Base-by-base conservation (phyloP, 768 basidiomycete genomes). In the Tremella yokohamensis region DNA sequence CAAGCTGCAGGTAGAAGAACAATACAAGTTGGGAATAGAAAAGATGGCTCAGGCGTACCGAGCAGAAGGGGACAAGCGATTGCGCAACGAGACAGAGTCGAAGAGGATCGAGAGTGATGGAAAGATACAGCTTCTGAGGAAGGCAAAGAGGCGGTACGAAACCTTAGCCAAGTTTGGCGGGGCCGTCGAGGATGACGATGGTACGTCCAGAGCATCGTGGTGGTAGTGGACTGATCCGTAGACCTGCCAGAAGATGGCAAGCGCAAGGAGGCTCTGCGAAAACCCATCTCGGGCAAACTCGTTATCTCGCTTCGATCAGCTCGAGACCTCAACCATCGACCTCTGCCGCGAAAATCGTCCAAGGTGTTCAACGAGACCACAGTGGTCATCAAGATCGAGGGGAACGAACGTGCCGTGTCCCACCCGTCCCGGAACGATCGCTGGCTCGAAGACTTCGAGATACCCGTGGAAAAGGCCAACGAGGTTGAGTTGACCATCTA, bases 1-100 rank as follows among this genome's bases (percentile, higher is more conserved):
- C 84, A 99, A 99, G 80, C 85, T 97, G 55, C 90, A 94, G 77
- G 90, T 99, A 63, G 96, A 99, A 79, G 84, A 88, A 80, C 92
- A 98, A 79, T 97, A 97, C 81, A 94, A 93, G 81, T 84, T 87
- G 75, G 96, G 96, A 40, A 96, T 97, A 63, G 93, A 98, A 79
- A 97, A 97, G 81, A 99, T 99, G 96, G 89, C 87, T 38, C 93
- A 89, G 78, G 82, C 97, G 29, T 97, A 97, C 76, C 86, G 90
- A 69, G 89, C 88, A 4, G 96, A 99, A 70, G 94, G 93, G 54
- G 96, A 99, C 81, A 94, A 94, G 83, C 90, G 90, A 76, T 88
- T 92, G 44, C 84, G 88, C 70, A 85, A 84, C 12, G 94, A 98
- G 75, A 91, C 93, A 1, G 91, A 94, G 74, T 86, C 85, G 74